These are phyloP conservation scores for Arthrobotrys megalospora DNA, from an alignment of 2,329 filamentous ascomycete species.

Conservation along the genomic window DNA sequence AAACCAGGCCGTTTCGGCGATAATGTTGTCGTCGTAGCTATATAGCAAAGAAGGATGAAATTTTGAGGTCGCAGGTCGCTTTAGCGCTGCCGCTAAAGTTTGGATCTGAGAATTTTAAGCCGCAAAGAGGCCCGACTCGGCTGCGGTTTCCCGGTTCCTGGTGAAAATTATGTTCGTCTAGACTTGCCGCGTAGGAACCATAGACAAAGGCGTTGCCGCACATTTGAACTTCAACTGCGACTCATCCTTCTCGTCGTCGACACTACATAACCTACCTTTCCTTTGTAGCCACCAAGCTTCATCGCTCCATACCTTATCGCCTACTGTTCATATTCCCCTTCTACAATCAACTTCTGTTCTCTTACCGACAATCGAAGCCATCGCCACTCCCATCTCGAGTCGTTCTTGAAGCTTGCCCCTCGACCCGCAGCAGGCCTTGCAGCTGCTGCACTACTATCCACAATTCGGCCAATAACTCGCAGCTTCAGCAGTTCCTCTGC, in stretches of 20 bases:
- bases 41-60: conserved; percentile 22
- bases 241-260: background rate
- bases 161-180: conserved; percentile 15
- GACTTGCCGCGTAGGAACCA: background rate
- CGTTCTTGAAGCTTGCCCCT: conserved; percentile 1
- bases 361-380: background rate
- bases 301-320: background rate
- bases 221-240: conserved; percentile 23
- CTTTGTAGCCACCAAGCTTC: background rate
- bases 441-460: conserved; percentile 42
- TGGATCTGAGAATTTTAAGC: conserved; percentile 53
- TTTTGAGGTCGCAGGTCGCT: conserved; percentile 22
- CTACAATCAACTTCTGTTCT: background rate
- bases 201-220: background rate
- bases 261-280: background rate
- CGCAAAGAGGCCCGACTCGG: conserved; percentile 45
- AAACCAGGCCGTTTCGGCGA: conserved; percentile 26
- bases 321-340: background rate
- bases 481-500: conserved; percentile 47
- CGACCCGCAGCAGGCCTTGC: conserved; percentile 8
- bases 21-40: conserved; percentile 29
- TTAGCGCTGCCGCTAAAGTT: conserved; percentile 57
- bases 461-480: conserved; percentile 43
- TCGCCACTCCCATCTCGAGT: background rate
- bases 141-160: conserved; percentile 23